Evolutionary conservation across 768 basidiomycete genomes (phyloP).

Genomic region (Suillus variegatus): DNA sequence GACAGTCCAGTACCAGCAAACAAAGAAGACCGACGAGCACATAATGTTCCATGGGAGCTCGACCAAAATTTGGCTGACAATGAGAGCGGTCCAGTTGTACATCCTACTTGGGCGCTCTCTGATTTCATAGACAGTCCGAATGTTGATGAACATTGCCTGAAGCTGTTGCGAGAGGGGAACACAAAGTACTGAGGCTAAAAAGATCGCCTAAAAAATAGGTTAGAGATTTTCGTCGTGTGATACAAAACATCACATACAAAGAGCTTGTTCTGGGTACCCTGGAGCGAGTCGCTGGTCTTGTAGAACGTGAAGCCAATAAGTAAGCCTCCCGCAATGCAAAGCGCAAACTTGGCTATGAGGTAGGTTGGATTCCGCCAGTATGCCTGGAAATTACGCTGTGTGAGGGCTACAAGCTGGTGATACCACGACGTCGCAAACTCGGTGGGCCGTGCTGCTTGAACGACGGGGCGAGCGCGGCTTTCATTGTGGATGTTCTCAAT

Average conservation of each 20-base stretch:
- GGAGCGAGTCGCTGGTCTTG: constrained; percentile 51
- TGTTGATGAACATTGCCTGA: constrained; percentile 58
- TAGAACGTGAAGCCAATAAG: constrained; percentile 68
- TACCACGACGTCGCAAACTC: constrained; percentile 57
- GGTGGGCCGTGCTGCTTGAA: constrained; percentile 38
- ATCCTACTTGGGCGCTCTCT: constrained; percentile 65
- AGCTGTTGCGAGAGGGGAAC: constrained; percentile 64
- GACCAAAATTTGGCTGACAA: constrained; percentile 54
- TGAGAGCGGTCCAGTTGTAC: constrained; percentile 64
- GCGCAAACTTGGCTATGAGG: constrained; percentile 55
- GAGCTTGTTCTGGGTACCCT: constrained; percentile 65
- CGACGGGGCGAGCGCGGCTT: constrained; percentile 44
- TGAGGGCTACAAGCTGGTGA: constrained; percentile 46
- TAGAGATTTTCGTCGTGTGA: not conserved
- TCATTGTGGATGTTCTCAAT: constrained; percentile 49
- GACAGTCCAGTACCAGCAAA: constrained; percentile 74
- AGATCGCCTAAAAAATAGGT: constrained; percentile 44
- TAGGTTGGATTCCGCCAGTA: constrained; percentile 64
- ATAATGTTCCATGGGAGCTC: constrained; percentile 66
- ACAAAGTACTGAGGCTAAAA: constrained; percentile 52
- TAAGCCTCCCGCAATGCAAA: constrained; percentile 55
- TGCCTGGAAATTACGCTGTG: constrained; percentile 44
- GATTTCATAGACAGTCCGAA: constrained; percentile 62
- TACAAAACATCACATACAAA: constrained; percentile 43
- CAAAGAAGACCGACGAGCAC: constrained; percentile 57